Percentiles rank a stretch among this genome's conserved stretches.
These are phyloP conservation scores for Ustilago bromivora DNA, from an alignment of 1,284 basidiomycete genomes.

Conservation along the genomic window DNA sequence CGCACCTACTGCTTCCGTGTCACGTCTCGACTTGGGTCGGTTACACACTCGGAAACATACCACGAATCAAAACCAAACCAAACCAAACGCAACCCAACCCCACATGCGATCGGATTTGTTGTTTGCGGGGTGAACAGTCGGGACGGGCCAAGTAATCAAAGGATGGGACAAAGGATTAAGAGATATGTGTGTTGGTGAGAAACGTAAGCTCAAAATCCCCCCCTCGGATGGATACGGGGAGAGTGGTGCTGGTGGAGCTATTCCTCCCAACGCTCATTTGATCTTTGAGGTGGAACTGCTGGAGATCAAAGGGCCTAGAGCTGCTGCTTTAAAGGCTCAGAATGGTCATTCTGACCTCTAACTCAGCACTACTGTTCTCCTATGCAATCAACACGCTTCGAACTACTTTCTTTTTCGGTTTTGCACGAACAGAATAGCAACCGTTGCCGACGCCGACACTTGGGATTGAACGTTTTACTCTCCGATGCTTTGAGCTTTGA, in stretches of 20 bases:
- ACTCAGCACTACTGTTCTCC: neutral
- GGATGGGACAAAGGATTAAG: constrained; percentile 73
- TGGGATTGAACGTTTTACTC: too few relatives aligned
- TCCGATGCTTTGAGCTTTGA: too few relatives aligned
- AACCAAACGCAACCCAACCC: neutral
- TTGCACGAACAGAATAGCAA: too few relatives aligned
- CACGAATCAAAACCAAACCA: neutral
- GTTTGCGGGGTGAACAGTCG: constrained; percentile 73
- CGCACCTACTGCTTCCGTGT: too few relatives aligned
- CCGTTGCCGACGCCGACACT: too few relatives aligned
- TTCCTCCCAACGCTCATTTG: constrained; percentile 84
- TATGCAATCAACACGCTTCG: neutral
- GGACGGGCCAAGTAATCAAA: constrained; percentile 81
- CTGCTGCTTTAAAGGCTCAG: constrained; percentile 12
- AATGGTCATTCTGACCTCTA: neutral
- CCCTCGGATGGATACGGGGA: constrained; percentile 73
- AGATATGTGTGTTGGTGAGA: constrained; percentile 89
- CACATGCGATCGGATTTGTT: too few relatives aligned
- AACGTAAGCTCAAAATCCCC: constrained; percentile 78
- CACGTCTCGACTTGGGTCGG: too few relatives aligned
- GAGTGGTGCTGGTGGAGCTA: constrained; percentile 80
- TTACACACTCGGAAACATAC: neutral
- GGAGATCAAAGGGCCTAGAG: constrained; percentile 48
- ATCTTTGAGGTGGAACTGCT: constrained; percentile 77
- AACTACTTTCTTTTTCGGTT: too few relatives aligned